Evolutionary conservation across 805 yeast species (phyloP).

Genomic region (Blastobotrys terrestris): DNA sequence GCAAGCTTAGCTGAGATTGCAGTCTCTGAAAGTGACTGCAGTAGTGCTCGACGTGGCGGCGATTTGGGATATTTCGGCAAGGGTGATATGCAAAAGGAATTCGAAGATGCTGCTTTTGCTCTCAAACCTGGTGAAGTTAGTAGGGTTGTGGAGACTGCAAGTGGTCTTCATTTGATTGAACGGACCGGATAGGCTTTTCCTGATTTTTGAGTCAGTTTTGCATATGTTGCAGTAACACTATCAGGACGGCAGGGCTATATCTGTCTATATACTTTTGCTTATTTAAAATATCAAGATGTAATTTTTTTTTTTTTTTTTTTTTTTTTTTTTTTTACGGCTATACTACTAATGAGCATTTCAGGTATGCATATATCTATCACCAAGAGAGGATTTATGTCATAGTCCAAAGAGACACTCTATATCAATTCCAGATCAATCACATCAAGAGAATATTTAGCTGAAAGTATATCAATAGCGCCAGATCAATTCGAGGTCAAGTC

Average conservation of each 20-base stretch:
- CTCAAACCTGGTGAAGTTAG: conserved; percentile 79
- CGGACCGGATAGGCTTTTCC: conserved; percentile 49
- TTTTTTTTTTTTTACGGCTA: too few species aligned
- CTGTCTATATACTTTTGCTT: not conserved
- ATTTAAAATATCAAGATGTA: not conserved
- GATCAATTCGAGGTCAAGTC: too few species aligned
- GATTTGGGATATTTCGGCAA: conserved; percentile 84
- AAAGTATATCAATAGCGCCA: too few species aligned
- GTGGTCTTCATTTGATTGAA: conserved; percentile 85
- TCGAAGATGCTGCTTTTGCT: conserved; percentile 81
- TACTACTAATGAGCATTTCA: too few species aligned
- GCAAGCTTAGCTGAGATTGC: conserved; percentile 68
- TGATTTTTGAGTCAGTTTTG: not conserved
- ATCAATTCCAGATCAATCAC: too few species aligned
- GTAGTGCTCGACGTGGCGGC: conserved; percentile 80
- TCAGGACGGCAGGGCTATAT: not conserved
- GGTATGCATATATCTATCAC: not conserved
- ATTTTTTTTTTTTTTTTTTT: too few species aligned
- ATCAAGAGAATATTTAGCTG: too few species aligned
- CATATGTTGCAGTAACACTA: too few species aligned
- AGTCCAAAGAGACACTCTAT: too few species aligned
- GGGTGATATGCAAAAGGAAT: conserved; percentile 94
- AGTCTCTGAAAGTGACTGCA: conserved; percentile 78
- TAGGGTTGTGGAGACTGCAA: conserved; percentile 77
- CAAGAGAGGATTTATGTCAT: too few species aligned